Conservation (phyloP, 805 yeast genomes). For the Barnettozyma salicaria region DNA sequence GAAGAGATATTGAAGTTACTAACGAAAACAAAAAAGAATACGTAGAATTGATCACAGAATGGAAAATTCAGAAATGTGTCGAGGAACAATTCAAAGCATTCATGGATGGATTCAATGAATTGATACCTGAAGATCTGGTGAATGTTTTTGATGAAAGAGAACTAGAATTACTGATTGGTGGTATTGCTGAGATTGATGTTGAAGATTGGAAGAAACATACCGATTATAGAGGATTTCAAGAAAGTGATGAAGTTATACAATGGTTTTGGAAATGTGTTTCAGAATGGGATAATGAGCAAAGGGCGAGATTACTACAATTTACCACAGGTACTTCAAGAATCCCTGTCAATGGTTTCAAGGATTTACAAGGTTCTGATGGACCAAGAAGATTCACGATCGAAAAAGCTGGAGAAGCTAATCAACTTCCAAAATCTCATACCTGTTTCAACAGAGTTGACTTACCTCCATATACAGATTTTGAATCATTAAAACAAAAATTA, state of each 20-base stretch:
- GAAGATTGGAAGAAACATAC: conserved; percentile 99
- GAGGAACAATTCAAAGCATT: conserved; percentile 95
- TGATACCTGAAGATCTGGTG: conserved; percentile 93
- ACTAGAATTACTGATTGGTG: conserved; percentile 93
- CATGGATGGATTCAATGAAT: conserved; percentile 94
- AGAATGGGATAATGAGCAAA: conserved; percentile 95
- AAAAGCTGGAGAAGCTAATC: conserved; percentile 91
- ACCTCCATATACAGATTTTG: conserved; percentile 87
- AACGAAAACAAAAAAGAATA: conserved; percentile 94
- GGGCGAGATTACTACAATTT: conserved; percentile 90
- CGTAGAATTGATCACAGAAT: conserved; percentile 90
- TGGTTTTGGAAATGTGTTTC: conserved; percentile 97
- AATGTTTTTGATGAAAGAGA: conserved; percentile 98
- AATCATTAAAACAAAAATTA: conserved; percentile 79
- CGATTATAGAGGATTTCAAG: conserved; percentile 96
- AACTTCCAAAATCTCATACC: conserved; percentile 94
- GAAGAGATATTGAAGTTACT: conserved; percentile 83
- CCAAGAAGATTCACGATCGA: conserved; percentile 98
- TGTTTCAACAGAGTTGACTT: conserved; percentile 98
- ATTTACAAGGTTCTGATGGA: conserved; percentile 97
- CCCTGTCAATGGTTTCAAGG: conserved; percentile 98
- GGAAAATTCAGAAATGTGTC: conserved; percentile 91
- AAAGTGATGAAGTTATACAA: conserved; percentile 90
- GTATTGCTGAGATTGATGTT: conserved; percentile 94
- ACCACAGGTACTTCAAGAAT: conserved; percentile 99